These are phyloP conservation scores for Hortaea werneckii DNA, from an alignment of 2,329 filamentous ascomycete genomes.

Conservation along the genomic window DNA sequence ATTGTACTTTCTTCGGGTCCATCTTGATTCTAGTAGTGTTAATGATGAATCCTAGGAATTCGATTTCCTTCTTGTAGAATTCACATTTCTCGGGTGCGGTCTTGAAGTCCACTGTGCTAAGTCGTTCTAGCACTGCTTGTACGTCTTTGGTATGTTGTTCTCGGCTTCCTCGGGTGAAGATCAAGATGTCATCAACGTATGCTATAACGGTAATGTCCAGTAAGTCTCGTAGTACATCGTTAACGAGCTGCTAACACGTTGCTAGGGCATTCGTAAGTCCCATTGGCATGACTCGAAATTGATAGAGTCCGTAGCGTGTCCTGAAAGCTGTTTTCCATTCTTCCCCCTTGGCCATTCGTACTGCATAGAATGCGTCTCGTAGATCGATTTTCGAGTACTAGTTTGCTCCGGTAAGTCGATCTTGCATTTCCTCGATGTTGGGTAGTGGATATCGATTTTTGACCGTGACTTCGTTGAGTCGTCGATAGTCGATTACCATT, in stretches of 20 bases:
- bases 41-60: slow-evolving; percentile 25
- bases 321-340: slow-evolving; percentile 16
- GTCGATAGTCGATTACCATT: slow-evolving; percentile 16
- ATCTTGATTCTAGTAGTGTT: slow-evolving; percentile 17
- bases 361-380: slow-evolving; percentile 14
- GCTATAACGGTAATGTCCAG: slow-evolving; percentile 14
- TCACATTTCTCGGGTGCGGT: slow-evolving; percentile 17
- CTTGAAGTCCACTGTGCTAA: slow-evolving; percentile 10
- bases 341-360: slow-evolving; percentile 15
- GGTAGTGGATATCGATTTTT: slow-evolving; percentile 20
- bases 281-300: slow-evolving; percentile 19
- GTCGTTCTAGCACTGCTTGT: slow-evolving; percentile 15
- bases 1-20: slow-evolving; percentile 16
- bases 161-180: slow-evolving; percentile 18
- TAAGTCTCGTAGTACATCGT: slow-evolving; percentile 14
- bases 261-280: slow-evolving; percentile 14
- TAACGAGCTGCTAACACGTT: slow-evolving; percentile 19
- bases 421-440: slow-evolving; percentile 13
- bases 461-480: slow-evolving; percentile 18
- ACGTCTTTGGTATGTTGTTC: slow-evolving; percentile 18
- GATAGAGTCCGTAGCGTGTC: slow-evolving; percentile 13
- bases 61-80: slow-evolving; percentile 19
- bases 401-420: slow-evolving; percentile 9
- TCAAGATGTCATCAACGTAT: slow-evolving; percentile 21
- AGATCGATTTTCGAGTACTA: slow-evolving; percentile 18